A percentile compares a stretch with the other conserved stretches of the same genome.
Evolutionary conservation across 768 basidiomycete genomes (phyloP).

Genomic region (Pleurotus platypus): DNA sequence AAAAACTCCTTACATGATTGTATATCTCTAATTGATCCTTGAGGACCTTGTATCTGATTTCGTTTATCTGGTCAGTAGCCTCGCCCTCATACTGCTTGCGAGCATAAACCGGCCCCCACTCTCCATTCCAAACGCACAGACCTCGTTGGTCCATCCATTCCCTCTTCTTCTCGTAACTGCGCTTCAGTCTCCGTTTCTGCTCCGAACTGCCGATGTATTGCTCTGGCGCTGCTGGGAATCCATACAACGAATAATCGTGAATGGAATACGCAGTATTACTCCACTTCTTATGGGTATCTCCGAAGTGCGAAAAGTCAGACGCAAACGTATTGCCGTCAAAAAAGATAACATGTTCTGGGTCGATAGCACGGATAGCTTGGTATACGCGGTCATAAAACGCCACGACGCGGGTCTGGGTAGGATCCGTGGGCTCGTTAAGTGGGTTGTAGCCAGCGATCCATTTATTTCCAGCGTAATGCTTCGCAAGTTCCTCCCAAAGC

Average conservation of each 20-base stretch:
- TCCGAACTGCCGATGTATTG: slow-evolving; percentile 48
- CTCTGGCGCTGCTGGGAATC: slow-evolving; percentile 62
- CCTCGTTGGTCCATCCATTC: slow-evolving; percentile 71
- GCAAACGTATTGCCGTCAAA: slow-evolving; percentile 86
- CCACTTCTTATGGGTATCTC: slow-evolving; percentile 61
- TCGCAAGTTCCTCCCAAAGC: slow-evolving; percentile 76
- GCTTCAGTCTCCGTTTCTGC: slow-evolving; percentile 47
- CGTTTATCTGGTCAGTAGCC: slow-evolving; percentile 63
- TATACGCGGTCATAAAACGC: slow-evolving; percentile 70
- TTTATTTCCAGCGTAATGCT: slow-evolving; percentile 71
- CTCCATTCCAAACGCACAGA: slow-evolving; percentile 78
- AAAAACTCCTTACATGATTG: slow-evolving; percentile 44
- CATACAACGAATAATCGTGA: slow-evolving; percentile 72
- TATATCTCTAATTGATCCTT: slow-evolving; percentile 75
- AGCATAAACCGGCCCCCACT: slow-evolving; percentile 83
- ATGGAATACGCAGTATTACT: slow-evolving; percentile 75
- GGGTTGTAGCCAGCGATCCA: slow-evolving; percentile 90
- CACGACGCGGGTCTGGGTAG: slow-evolving; percentile 62
- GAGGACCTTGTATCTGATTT: slow-evolving; percentile 60
- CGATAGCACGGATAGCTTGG: slow-evolving; percentile 66
- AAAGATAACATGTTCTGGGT: slow-evolving; percentile 71
- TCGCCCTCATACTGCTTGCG: slow-evolving; percentile 56
- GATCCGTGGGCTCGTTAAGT: slow-evolving; percentile 79
- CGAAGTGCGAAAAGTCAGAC: slow-evolving; percentile 72
- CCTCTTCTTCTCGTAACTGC: slow-evolving; percentile 70